Base-by-base conservation (phyloP, 2,329 filamentous ascomycete species). In the Pseudomassariella vexata region DNA sequence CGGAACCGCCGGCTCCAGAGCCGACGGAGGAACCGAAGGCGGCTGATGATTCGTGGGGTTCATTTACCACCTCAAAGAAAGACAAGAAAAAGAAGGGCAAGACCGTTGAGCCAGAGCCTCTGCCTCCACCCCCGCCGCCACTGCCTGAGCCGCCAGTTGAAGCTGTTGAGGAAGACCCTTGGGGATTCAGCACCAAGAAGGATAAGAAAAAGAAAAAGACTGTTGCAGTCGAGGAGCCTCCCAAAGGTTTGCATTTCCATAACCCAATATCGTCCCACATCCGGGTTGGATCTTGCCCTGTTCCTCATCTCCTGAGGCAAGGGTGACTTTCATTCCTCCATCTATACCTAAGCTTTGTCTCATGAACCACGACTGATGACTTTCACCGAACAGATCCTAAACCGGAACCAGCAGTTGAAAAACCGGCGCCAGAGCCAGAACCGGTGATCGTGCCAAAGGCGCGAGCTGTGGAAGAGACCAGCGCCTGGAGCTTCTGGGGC, bases 401-500 rank as follows among this genome's bases (percentile, higher is more conserved):
- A 12, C 36, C 33, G 2, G 32, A 12, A 14, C 24, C 19, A 7
- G 31, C 21, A n/a, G n/a, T n/a, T n/a, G n/a, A n/a, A n/a, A n/a
- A n/a, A 16, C 31, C 31, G 7, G 31, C 20, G 12, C 39, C 46
- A 9, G 51, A 50, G 19, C 50, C 47, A 7, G 50, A 50, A 8
- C 50, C 52, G 1, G 45, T 48, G n/a, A 49, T 56, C 1, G 53
- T 55, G 26, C 44, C 50, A 4, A 14, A 34, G 23, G 16, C 4
- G 45, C 25, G 30, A 21, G 56, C 50, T 10, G 61, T 63, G 24
- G 68, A 73, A 19, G 25, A 34, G 16, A 34, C 35, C 33, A 70
- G 70, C 36, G 73, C 74, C 42, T 75, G 74, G 50, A 67, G 61
- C 37, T 67, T 69, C 28, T 78, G 74, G 63, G 70, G 68, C 19